These are phyloP conservation scores for Myrica gale DNA, from an alignment of 306 rosid genomes.

Conservation along the genomic window DNA sequence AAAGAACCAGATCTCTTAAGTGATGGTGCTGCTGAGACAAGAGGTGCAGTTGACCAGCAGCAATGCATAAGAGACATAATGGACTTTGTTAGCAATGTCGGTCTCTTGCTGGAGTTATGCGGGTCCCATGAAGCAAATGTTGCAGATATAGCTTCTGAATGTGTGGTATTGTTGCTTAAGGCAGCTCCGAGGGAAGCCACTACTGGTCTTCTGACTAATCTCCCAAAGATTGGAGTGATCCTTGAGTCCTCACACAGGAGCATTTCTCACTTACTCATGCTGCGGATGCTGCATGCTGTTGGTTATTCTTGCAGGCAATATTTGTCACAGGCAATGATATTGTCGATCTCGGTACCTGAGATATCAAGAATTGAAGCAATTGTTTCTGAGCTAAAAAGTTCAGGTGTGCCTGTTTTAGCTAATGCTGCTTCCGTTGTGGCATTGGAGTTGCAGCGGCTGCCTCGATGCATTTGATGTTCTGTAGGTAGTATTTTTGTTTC, in stretches of 20 bases:
- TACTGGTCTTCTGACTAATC: constrained; percentile 80
- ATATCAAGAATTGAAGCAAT: constrained; percentile 69
- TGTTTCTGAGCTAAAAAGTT: constrained; percentile 71
- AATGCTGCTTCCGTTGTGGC: constrained; percentile 71
- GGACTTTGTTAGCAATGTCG: constrained; percentile 77
- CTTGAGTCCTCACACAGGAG: constrained; percentile 73
- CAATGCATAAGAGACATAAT: constrained; percentile 75
- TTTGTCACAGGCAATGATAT: constrained; percentile 78
- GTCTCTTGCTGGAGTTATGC: constrained; percentile 75
- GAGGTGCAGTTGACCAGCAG: constrained; percentile 59
- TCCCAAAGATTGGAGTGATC: constrained; percentile 63
- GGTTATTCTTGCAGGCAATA: constrained; percentile 89
- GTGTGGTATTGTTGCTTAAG: constrained; percentile 65
- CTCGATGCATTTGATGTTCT: constrained; percentile 66
- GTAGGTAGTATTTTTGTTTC: constrained; percentile 27
- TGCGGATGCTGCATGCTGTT: constrained; percentile 68
- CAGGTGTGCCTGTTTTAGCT: constrained; percentile 59
- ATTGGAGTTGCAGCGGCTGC: constrained; percentile 85
- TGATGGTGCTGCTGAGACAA: constrained; percentile 46
- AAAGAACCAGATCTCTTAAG: constrained; percentile 67
- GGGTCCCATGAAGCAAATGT: constrained; percentile 47
- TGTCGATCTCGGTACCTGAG: constrained; percentile 74
- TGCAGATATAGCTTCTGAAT: constrained; percentile 80
- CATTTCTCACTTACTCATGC: constrained; percentile 49
- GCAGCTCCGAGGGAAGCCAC: constrained; percentile 97